phyloP scores from a whole-genome alignment of 2,329 filamentous ascomycete genomes.

The Zopfia rhizophila region DNA sequence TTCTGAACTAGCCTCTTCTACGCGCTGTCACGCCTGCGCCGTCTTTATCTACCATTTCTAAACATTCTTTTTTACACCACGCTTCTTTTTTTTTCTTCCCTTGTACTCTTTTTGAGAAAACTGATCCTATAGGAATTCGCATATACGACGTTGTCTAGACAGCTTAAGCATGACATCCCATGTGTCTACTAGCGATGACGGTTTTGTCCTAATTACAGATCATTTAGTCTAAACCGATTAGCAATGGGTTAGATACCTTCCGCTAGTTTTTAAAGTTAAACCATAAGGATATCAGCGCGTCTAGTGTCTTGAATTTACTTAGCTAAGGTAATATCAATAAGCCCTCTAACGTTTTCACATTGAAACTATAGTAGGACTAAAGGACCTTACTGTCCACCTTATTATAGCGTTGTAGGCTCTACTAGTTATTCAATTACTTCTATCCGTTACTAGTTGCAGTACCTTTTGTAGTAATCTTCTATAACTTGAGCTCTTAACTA shows the following conservation, averaged over 20 bases:
- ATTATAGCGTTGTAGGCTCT: conserved; percentile 13
- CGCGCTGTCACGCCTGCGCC: too few relatives aligned
- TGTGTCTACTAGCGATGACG: too few relatives aligned
- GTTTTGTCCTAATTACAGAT: conserved; percentile 9
- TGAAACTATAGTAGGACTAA: conserved; percentile 8
- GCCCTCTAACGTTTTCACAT: neutral
- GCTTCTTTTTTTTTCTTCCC: too few relatives aligned
- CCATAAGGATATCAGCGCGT: too few relatives aligned
- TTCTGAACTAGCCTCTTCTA: too few relatives aligned
- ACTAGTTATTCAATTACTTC: conserved; percentile 10
- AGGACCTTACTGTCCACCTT: conserved; percentile 9
- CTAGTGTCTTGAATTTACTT: too few relatives aligned
- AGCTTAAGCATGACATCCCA: too few relatives aligned
- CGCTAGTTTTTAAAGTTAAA: conserved; percentile 6
- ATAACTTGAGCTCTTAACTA: conserved; percentile 30
- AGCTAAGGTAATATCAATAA: conserved; percentile 4
- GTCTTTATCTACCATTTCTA: too few relatives aligned
- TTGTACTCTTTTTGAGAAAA: too few relatives aligned
- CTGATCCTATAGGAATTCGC: too few relatives aligned
- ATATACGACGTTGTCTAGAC: too few relatives aligned
- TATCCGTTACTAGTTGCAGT: conserved; percentile 9
- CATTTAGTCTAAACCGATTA: conserved; percentile 20
- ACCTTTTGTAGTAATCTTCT: conserved; percentile 29
- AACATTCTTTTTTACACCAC: too few relatives aligned
- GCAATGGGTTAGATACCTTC: conserved; percentile 20